Conservation (phyloP, 495 filamentous ascomycete genomes). For the Aspergillus conjunctus region DNA sequence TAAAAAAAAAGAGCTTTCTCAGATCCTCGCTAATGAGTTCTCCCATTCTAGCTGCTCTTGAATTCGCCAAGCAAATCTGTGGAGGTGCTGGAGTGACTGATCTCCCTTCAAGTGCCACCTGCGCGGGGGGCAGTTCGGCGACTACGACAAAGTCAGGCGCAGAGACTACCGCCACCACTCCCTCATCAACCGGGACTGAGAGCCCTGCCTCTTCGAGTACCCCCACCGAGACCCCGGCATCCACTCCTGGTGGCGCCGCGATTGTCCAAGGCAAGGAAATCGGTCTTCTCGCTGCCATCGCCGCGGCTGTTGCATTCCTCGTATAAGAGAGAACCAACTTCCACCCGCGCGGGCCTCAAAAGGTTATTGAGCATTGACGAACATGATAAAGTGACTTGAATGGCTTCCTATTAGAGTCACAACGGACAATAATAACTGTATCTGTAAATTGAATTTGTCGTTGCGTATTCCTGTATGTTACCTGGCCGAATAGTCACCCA, state of each 20-base stretch:
- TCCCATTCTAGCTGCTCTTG: conserved; percentile 44
- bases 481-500: neutral
- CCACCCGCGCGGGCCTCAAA: neutral
- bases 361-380: neutral
- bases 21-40: neutral
- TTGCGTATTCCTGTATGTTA: neutral
- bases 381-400: neutral
- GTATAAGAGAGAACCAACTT: conserved; percentile 21
- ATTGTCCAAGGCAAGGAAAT: conserved; percentile 42
- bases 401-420: neutral
- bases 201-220: conserved; percentile 4
- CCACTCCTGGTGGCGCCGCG: conserved; percentile 38
- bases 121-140: conserved; percentile 29
- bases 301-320: conserved; percentile 39
- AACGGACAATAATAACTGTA: neutral
- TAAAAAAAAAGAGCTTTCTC: neutral
- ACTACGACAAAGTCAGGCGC: conserved; percentile 21
- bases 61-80: conserved; percentile 55
- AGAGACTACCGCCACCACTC: conserved; percentile 19
- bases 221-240: conserved; percentile 9
- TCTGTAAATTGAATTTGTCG: neutral
- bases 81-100: conserved; percentile 40
- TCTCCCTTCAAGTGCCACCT: conserved; percentile 40
- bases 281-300: conserved; percentile 38
- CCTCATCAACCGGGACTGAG: neutral